Base-by-base conservation (phyloP, 225 moss, liverwort and hornwort species). In the Bryum argenteum region DNA sequence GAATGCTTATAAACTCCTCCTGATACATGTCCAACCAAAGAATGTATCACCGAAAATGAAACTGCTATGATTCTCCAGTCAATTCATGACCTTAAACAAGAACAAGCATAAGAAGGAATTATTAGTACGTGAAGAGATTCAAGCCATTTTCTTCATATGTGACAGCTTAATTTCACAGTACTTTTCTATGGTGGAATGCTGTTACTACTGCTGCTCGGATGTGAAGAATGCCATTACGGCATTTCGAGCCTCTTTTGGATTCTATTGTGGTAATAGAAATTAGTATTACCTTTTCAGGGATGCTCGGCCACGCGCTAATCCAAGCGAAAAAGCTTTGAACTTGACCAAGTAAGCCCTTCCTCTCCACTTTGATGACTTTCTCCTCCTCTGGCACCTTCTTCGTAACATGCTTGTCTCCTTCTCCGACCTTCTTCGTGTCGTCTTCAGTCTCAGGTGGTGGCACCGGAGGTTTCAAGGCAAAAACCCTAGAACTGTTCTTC, bases 1-100 rank as follows among this genome's bases (percentile, higher is more conserved):
- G 81, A 56, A 94, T 77, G 59, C 74, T 19, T 58, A 88, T 54
- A n/a, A 86, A 85, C 73, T 88, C 89, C 58, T 88, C 98, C 98
- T 98, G 88, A 19, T 18, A 56, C 21, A 18, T 66, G 37, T 8
- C 18, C 37, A 57, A 9, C 9, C 28, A 33, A 33, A 33, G 7
- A 33, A 33, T 33, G 33, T 33, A 6, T 33, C 33, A 33, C 2
- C 33, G 37, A 65, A n/a, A 41, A 14, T 57, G 28, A 28, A 11
- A 63, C 38, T 52, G 33, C 19, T 20, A 20, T 18, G 52, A 41
- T 66, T 22, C 57, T 17, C 17, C 38, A 71, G 23, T 43, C 44
- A 13, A 19, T 16, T 63, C 69, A 74, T 1, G 26, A 52, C 18
- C 14, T 28, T 28, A 61, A 28, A 16, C 26, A 20, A 48, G 12